Percentiles rank a stretch among this genome's conserved stretches.
phyloP scores from a whole-genome alignment of 176 grass and related monocot genomes.

The Luzula sylvatica region DNA sequence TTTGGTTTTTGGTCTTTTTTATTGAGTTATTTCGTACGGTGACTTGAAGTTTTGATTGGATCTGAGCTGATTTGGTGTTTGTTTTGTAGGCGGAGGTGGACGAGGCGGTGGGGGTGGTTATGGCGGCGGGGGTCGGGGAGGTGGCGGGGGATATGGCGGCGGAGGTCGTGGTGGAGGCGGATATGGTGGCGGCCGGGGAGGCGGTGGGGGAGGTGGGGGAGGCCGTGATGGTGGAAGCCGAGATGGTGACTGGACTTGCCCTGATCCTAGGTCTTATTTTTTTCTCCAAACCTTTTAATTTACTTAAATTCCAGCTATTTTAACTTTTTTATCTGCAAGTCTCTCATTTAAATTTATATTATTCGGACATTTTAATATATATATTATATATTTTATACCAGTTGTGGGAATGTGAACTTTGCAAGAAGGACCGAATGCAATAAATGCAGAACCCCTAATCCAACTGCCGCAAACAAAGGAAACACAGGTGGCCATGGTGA shows the following conservation, averaged over 20 bases:
- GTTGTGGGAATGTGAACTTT: conserved; percentile 96
- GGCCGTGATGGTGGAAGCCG: conserved; percentile 1
- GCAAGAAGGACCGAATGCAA: conserved; percentile 95
- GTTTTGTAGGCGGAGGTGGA: conserved; percentile 12
- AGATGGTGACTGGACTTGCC: conserved; percentile 19
- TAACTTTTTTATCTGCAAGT: too few relatives aligned
- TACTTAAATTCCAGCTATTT: not conserved
- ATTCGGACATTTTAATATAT: too few relatives aligned
- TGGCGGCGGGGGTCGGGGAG: conserved; percentile 1
- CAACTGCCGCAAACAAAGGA: conserved; percentile 37
- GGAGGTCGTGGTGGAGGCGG: not conserved
- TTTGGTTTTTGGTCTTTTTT: not conserved
- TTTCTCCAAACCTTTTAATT: not conserved
- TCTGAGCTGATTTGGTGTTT: conserved; percentile 3
- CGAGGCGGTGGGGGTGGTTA: conserved; percentile 15
- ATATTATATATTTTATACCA: conserved; percentile 25
- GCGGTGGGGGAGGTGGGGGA: not conserved
- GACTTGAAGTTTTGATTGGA: conserved; percentile 6
- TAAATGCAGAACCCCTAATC: conserved; percentile 62
- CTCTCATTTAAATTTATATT: too few relatives aligned
- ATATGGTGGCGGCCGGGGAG: not conserved
- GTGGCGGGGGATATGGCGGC: not conserved
- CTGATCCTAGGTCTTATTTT: conserved; percentile 20
- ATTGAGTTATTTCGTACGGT: not conserved
- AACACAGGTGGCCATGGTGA: conserved; percentile 30